Conservation (phyloP, 768 basidiomycete species). For the Tephrocybe sp. region DNA sequence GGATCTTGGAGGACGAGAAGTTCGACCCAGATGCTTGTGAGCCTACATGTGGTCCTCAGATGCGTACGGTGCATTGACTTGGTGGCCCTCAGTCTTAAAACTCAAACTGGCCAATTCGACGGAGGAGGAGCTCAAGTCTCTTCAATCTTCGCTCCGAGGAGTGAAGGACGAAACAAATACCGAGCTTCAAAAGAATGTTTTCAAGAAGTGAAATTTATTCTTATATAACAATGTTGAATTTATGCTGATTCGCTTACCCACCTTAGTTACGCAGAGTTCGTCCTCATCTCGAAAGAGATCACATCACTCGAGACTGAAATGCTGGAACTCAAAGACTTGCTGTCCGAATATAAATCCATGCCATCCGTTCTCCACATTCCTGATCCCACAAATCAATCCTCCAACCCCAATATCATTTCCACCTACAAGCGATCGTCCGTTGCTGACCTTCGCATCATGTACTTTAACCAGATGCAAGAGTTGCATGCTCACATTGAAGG, state of each 20-base stretch:
- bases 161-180: slow-evolving; percentile 71
- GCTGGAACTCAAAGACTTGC: slow-evolving; percentile 91
- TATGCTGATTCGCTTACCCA: neutral
- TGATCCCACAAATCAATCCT: slow-evolving; percentile 65
- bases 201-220: slow-evolving; percentile 73
- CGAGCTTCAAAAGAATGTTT: slow-evolving; percentile 88
- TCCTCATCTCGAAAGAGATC: slow-evolving; percentile 95
- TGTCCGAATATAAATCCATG: slow-evolving; percentile 95
- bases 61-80: slow-evolving; percentile 6
- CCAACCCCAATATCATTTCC: slow-evolving; percentile 35
- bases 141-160: slow-evolving; percentile 72
- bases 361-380: slow-evolving; percentile 91
- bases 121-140: slow-evolving; percentile 70
- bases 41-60: slow-evolving; percentile 29
- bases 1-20: slow-evolving; percentile 66
- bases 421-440: slow-evolving; percentile 79
- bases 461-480: slow-evolving; percentile 91
- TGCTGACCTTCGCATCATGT: slow-evolving; percentile 91
- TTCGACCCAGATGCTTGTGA: slow-evolving; percentile 90
- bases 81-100: slow-evolving; percentile 58
- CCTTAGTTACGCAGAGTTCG: slow-evolving; percentile 91
- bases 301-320: slow-evolving; percentile 95
- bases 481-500: slow-evolving; percentile 91
- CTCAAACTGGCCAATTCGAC: slow-evolving; percentile 87
- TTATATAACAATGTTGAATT: no score